Base-by-base conservation (phyloP, 2,329 filamentous ascomycete species). In the Helminthosporium solani region DNA sequence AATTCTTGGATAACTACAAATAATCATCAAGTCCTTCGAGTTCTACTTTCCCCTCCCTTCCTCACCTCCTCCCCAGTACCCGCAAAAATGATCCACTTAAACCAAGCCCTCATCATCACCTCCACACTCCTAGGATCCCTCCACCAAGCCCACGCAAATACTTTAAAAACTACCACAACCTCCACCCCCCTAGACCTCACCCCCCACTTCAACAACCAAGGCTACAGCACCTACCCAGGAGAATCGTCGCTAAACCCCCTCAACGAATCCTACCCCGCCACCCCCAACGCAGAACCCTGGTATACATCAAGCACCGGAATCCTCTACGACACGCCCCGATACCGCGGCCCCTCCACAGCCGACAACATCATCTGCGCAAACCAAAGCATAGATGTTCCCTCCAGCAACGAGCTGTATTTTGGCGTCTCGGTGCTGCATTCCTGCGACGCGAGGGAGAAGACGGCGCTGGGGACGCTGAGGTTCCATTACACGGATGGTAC, bases 161-260 rank as follows among this genome's bases (percentile, higher is more conserved):
- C 7, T 12, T 27, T 12, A 12, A 27, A 7, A 27, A 7, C 25
- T 12, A 12, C 7, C 25, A 7, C 25, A 7, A 7, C 38, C 20
- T 54, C 47, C 9, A 46, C 62, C 1, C 52, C 54, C 14, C 35
- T 68, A 2, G 46, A 58, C 11, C 54, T 77, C 18, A 56, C 61
- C 0, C 15, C 58, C 0, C 67, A 68, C 33, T 75, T 73, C 61
- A 77, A 78, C 61, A 78, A 78, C 55, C 75, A 75, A 44, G 75
- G 64, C 1, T 77, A 78, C 47, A 74, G 74, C 2, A 65, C 66
- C 0, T 63, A 64, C 11, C 71, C 75, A 0, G 74, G 74, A 2
- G 73, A 78, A 52, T 71, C 75, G 1, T 63, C 71, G n/a, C 76
- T 78, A 46, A 73, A 78, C 43, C 52, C 47, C 2, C 52, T 70